Evolutionary conservation across 2,329 filamentous ascomycete species (phyloP), one percentile per base, ranked within the genome.

Genomic region (Annulohypoxylon truncatum): DNA sequence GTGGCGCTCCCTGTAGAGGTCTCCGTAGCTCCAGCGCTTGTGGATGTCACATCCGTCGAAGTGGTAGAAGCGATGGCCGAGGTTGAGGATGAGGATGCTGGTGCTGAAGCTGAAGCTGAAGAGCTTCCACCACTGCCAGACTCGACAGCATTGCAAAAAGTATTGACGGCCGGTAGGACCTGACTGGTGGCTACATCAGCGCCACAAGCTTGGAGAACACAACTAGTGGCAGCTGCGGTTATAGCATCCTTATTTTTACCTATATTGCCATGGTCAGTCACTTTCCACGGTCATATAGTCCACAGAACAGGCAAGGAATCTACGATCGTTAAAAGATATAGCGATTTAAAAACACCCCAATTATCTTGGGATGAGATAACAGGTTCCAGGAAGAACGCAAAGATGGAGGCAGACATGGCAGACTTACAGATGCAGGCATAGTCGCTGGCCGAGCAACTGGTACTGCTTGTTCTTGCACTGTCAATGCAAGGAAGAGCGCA

Each of bases 401-500:
- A 33, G 3, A n/a, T 24, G n/a, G 13, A 51, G 5, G 13, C 4
- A 28, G 24, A 38, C 18, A 9, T 10, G 3, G 12, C 9, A 12
- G 3, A 64, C 71, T 68, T 64, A 73, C 73, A 75, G 53, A 75
- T 70, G 56, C 73, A 75, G 56, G 56, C 55, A 58, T 72, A 74
- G 64, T 75, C 73, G 20, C 61, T 46, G 1, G 38, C 57, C 7
- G 42, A 22, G 35, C 73, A 74, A 31, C 40, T 58, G 33, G 72
- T 74, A n/a, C 46, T 40, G 28, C 51, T 48, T 3, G 61, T 54
- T 18, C 63, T 38, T 8, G 73, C 71, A 24, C 62, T 52, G 38
- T 73, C 57, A 24, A 75, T 72, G 48, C 72, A 74, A 42, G 71
- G 58, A 3, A 66, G 2, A 18, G 73, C 73, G 33, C 73, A 75